These are phyloP conservation scores for Mycena venus DNA, from an alignment of 768 basidiomycete species.

Conservation along the genomic window DNA sequence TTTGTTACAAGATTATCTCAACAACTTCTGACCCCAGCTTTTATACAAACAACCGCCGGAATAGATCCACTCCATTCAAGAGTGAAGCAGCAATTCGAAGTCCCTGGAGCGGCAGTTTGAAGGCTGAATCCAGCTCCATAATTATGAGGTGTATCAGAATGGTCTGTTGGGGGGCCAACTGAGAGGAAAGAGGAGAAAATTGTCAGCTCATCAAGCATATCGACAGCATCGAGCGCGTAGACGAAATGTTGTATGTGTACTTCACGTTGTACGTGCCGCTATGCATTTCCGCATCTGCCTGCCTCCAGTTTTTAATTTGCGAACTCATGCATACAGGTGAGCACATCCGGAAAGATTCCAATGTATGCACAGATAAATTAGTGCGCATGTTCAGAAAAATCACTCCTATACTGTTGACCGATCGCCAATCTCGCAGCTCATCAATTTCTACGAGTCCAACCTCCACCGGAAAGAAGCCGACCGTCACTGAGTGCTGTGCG, in stretches of 20 bases:
- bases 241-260: conserved; percentile 69
- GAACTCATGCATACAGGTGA: conserved; percentile 60
- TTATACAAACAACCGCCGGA: too few relatives aligned
- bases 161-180: too few relatives aligned
- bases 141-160: too few relatives aligned
- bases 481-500: neutral
- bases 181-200: too few relatives aligned
- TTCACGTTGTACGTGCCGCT: conserved; percentile 73
- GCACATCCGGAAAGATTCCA: conserved; percentile 64
- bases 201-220: conserved; percentile 65
- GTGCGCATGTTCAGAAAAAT: conserved; percentile 47
- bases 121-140: too few relatives aligned
- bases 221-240: conserved; percentile 79
- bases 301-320: neutral
- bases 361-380: conserved; percentile 71
- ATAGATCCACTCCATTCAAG: too few relatives aligned
- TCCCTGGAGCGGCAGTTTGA: too few relatives aligned
- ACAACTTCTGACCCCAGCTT: too few relatives aligned
- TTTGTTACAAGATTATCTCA: too few relatives aligned
- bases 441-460: conserved; percentile 78
- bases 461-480: conserved; percentile 66
- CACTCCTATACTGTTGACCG: conserved; percentile 6
- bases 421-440: conserved; percentile 55
- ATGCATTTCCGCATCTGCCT: conserved; percentile 13
- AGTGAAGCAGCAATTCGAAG: too few relatives aligned